Percentiles rank a stretch among this genome's conserved stretches.
Evolutionary conservation across 768 basidiomycete genomes (phyloP).

Genomic region (Leucocoprinus sp.): DNA sequence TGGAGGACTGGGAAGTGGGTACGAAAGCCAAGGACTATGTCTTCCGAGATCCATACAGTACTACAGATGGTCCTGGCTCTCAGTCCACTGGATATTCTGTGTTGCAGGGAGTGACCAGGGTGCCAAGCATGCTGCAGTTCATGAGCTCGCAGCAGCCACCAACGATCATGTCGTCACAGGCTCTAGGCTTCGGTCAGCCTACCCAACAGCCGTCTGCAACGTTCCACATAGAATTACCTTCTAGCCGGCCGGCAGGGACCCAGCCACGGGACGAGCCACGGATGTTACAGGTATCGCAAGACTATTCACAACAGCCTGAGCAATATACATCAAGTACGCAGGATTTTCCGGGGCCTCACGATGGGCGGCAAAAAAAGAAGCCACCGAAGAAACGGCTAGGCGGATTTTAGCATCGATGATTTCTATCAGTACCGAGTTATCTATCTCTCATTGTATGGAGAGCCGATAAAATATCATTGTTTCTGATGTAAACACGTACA

Average conservation of each 20-base stretch:
- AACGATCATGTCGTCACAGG: slow-evolving; percentile 4
- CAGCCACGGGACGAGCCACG: background rate
- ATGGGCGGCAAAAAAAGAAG: slow-evolving; percentile 60
- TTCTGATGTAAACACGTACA: too few species aligned
- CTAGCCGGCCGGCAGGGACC: background rate
- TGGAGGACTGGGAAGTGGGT: slow-evolving; percentile 63
- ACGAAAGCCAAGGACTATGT: slow-evolving; percentile 39
- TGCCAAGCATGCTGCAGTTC: slow-evolving; percentile 1
- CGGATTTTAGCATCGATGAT: slow-evolving; percentile 47
- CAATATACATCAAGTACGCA: slow-evolving; percentile 57
- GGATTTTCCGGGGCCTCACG: slow-evolving; percentile 60
- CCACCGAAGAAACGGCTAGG: slow-evolving; percentile 58
- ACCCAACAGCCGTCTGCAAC: slow-evolving; percentile 1
- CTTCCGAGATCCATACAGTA: slow-evolving; percentile 50
- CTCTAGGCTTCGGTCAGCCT: slow-evolving; percentile 1
- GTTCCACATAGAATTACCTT: slow-evolving; percentile 9
- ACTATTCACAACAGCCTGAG: slow-evolving; percentile 23
- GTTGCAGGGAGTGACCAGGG: background rate
- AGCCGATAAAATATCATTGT: background rate
- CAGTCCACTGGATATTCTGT: background rate
- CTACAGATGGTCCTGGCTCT: slow-evolving; percentile 13
- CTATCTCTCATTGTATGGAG: background rate
- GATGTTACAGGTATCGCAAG: slow-evolving; percentile 6
- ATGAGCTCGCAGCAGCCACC: slow-evolving; percentile 3
- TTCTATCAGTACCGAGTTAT: background rate